Base-by-base conservation (phyloP, 345 rosid species). In the Limnanthes douglasii region DNA sequence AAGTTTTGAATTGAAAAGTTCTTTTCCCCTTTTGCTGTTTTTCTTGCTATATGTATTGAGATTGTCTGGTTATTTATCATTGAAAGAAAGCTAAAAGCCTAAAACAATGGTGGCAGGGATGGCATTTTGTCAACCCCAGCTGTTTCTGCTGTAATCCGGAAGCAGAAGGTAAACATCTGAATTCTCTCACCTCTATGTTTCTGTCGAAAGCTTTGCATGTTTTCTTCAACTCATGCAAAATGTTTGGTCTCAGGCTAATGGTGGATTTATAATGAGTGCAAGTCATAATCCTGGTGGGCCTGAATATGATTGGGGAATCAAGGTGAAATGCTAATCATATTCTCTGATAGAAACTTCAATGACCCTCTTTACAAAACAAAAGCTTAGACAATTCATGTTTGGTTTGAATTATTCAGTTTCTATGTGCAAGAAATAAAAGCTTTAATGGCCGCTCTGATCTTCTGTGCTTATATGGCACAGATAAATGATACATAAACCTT, bases 241-340 rank as follows among this genome's bases (percentile, higher is more conserved):
- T 28, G 18, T 18, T 33, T 31, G 5, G 25, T 28, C 34, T 35
- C 71, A 77, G 94, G 94, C 95, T 16, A 84, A 67, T 56, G 98
- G 94, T 45, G 98, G 94, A 40, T 84, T 90, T 50, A 78, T 90
- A 49, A 77, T 90, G 98, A 84, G 95, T 40, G 95, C 95, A 50
- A 90, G 95, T 61, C 94, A 75, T 39, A 84, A 90, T 65, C 94
- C 94, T 45, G 92, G 94, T n/a, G 92, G 94, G 26, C 92, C 74
- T 41, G 85, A 80, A 11, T 80, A 84, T 62, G 95, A 80, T 42
- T 90, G 95, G 98, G 95, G 95, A 46, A 77, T 90, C 56, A 84
- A 84, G 98, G 95, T 88, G 57, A 56, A 34, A 26, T 56, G 24
- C 47, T 19, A 15, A 21, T 20, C 11, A 28, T 33, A 18, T 51